Percentiles rank a stretch among this genome's conserved stretches.
These are phyloP conservation scores for Mediolabrus comicus DNA, from an alignment of 108 stramenopile species.

Conservation along the genomic window DNA sequence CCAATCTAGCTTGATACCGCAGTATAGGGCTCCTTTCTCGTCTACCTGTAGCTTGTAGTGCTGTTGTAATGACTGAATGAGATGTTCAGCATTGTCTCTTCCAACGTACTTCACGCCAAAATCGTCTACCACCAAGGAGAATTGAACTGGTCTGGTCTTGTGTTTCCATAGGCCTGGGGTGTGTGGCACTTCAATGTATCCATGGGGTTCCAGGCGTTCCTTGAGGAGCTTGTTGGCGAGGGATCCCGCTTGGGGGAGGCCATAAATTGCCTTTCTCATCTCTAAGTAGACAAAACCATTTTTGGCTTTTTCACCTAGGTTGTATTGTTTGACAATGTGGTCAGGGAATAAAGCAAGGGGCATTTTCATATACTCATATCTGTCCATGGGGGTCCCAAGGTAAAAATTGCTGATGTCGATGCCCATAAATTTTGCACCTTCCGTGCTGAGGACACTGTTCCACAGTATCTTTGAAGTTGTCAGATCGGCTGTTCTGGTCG, in stretches of 20 bases:
- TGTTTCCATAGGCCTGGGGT: conserved; percentile 52
- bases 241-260: conserved; percentile 45
- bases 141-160: conserved; percentile 5
- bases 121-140: conserved; percentile 54
- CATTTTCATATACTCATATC: conserved; percentile 45
- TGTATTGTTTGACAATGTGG: conserved; percentile 24
- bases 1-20: conserved; percentile 44
- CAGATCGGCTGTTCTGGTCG: conserved; percentile 29
- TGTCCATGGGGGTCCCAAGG: conserved; percentile 25
- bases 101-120: conserved; percentile 49
- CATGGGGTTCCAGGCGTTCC: conserved; percentile 1
- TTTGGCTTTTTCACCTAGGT: neutral
- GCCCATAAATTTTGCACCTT: conserved; percentile 17
- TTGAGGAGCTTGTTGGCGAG: conserved; percentile 31
- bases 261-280: conserved; percentile 40
- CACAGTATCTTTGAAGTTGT: conserved; percentile 29
- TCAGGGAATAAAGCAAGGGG: conserved; percentile 16
- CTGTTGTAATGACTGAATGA: conserved; percentile 13
- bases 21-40: conserved; percentile 21
- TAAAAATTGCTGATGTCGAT: conserved; percentile 48
- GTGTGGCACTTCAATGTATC: conserved; percentile 17
- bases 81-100: conserved; percentile 33
- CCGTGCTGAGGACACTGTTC: conserved; percentile 43
- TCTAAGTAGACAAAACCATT: conserved; percentile 12
- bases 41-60: conserved; percentile 27